Conservation (phyloP, 495 filamentous ascomycete genomes). For the Thermothielavioides terrestris region DNA sequence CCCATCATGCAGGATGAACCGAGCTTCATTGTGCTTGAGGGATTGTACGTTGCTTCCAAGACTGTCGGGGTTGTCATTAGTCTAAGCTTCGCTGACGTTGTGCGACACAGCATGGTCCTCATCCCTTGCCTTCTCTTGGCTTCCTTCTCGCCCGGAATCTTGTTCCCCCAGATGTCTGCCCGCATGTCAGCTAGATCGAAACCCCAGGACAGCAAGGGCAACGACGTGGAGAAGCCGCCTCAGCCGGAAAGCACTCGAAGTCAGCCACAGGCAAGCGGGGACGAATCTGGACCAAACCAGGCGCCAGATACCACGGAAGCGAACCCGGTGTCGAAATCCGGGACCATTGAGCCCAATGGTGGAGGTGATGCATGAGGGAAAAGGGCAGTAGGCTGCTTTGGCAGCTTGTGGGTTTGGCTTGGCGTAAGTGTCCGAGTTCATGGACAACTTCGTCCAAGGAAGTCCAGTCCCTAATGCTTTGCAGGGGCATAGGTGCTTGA, state of each 20-base stretch:
- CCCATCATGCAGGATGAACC: constrained; percentile 57
- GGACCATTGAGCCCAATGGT: neutral
- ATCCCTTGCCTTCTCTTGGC: constrained; percentile 29
- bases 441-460: neutral
- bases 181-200: constrained; percentile 18
- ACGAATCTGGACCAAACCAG: constrained; percentile 1
- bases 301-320: neutral
- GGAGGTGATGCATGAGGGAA: neutral
- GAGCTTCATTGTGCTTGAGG: constrained; percentile 55
- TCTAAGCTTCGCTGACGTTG: constrained; percentile 8
- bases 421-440: neutral
- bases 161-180: constrained; percentile 35
- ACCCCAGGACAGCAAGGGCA: neutral
- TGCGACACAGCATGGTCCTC: constrained; percentile 25
- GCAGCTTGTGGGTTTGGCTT: neutral
- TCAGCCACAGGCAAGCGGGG: neutral
- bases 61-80: no score
- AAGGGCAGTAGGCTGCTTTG: neutral
- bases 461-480: no score
- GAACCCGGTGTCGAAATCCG: neutral
- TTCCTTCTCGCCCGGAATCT: constrained; percentile 27
- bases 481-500: no score
- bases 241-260: neutral
- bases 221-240: neutral
- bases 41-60: constrained; percentile 23